Base-by-base conservation (phyloP, 306 rosid species). In the apple (Malus domestica) region DNA sequence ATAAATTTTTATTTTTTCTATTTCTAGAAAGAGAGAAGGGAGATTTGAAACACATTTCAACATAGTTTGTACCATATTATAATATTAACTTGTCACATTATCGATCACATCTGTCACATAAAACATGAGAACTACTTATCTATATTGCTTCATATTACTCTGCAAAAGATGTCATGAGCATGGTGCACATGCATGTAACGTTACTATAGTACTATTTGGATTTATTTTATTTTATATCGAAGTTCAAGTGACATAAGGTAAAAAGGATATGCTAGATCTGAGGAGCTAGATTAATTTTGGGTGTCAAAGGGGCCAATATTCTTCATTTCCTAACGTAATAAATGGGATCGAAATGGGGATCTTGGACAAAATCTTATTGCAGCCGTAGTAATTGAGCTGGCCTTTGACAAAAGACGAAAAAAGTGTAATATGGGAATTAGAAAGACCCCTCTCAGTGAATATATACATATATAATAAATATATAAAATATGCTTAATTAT, bases 291-390 rank as follows among this genome's bases (percentile, higher is more conserved):
- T 38, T 38, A 38, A 7, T 25, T 60, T 11, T 11, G 12, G 30
- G 19, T 8, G 35, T n/a, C 7, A 38, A 63, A 15, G 68, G 68
- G 42, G 22, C 16, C 68, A 63, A 59, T 59, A 40, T 59, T 57
- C 68, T 10, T 25, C 38, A 23, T 1, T 59, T 40, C 38, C 25
- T 40, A 73, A 42, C 68, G 38, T 32, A 27, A 33, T 58, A 8
- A 14, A 27, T n/a, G 23, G 46, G 42, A 38, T 38, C 23, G 68
- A 44, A 38, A 44, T 40, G 59, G 19, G 59, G 27, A 42, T 58
- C 57, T 40, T 58, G 68, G 77, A 73, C 58, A 60, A 73, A 60
- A 42, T 61, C 70, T 44, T 44, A 42, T 61, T 11, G 52, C 58
- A 32, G 68, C 58, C 12, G 45, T 42, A 52, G 20, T 15, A 14